Percentiles rank a stretch among this genome's conserved stretches.
Conservation (phyloP, 257 asterid genomes). For the Thymus quinquecostatus region DNA sequence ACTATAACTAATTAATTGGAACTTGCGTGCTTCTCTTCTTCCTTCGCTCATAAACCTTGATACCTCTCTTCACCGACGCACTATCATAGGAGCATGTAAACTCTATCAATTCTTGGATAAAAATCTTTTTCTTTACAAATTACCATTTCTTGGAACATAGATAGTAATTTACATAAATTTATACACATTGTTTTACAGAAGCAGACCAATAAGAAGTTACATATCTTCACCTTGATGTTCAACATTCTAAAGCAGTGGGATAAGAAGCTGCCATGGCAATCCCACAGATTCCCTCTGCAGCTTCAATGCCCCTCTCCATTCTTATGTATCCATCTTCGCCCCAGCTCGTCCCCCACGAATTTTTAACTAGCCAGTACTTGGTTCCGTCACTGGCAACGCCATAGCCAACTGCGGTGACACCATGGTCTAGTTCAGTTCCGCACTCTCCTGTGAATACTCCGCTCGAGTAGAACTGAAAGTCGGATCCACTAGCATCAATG, state of each 20-base stretch:
- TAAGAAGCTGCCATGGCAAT: too few species aligned
- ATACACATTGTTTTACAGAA: too few species aligned
- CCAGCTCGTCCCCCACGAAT: slow-evolving; percentile 15
- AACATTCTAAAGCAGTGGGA: too few species aligned
- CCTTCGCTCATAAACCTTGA: too few species aligned
- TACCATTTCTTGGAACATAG: not conserved
- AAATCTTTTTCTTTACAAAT: not conserved
- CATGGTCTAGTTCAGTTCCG: slow-evolving; percentile 47
- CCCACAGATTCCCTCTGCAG: not conserved
- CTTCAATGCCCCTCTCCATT: slow-evolving; percentile 10
- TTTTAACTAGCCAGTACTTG: slow-evolving; percentile 27
- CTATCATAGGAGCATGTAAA: too few species aligned
- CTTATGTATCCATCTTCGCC: slow-evolving; percentile 14
- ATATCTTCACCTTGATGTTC: too few species aligned
- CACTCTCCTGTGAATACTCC: slow-evolving; percentile 48
- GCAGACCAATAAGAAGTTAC: too few species aligned
- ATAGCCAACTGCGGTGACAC: slow-evolving; percentile 45
- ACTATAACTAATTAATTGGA: too few species aligned
- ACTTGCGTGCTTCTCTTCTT: too few species aligned
- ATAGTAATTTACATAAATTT: not conserved
- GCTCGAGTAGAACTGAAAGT: slow-evolving; percentile 36
- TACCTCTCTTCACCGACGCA: too few species aligned
- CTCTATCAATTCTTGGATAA: not conserved
- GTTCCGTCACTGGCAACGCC: slow-evolving; percentile 37
- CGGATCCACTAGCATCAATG: slow-evolving; percentile 40